These are phyloP conservation scores for Martiniozyma asiatica DNA, from an alignment of 1,139 yeast genomes.

Conservation along the genomic window DNA sequence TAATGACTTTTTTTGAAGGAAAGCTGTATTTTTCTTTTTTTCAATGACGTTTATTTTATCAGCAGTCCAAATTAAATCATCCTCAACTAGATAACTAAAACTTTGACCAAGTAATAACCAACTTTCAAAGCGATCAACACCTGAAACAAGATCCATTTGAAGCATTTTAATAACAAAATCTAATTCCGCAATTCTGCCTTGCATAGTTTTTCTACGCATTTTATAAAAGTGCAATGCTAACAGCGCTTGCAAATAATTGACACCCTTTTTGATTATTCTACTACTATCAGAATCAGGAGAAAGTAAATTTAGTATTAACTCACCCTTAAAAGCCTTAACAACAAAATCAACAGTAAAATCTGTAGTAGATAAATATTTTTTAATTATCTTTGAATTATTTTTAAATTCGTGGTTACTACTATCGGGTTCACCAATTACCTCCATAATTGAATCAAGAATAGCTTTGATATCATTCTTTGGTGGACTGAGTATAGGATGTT, in stretches of 20 bases:
- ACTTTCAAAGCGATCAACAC: conserved; percentile 61
- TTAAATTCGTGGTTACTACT: conserved; percentile 23
- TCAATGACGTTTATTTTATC: conserved; percentile 64
- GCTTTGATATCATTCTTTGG: conserved; percentile 62
- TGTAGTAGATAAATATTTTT: conserved; percentile 40
- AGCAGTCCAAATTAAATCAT: conserved; percentile 82
- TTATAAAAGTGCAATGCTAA: conserved; percentile 55
- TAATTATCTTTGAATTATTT: conserved; percentile 34
- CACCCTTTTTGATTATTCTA: conserved; percentile 37
- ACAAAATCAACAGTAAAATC: conserved; percentile 37
- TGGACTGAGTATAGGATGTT: conserved; percentile 44
- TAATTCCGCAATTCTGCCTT: conserved; percentile 70
- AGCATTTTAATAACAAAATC: conserved; percentile 61
- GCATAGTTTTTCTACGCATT: conserved; percentile 60
- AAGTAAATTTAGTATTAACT: conserved; percentile 28
- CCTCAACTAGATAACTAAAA: conserved; percentile 70
- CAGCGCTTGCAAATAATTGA: conserved; percentile 65
- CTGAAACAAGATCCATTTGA: conserved; percentile 53
- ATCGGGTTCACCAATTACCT: conserved; percentile 61
- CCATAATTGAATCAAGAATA: conserved; percentile 60
- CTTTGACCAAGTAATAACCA: conserved; percentile 84
- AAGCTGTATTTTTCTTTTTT: conserved; percentile 50
- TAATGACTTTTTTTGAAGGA: conserved; percentile 56
- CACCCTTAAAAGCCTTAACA: conserved; percentile 48
- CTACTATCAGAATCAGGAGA: conserved; percentile 25